Conservation (phyloP, 768 basidiomycete species). For the Agaricus bisporus region DNA sequence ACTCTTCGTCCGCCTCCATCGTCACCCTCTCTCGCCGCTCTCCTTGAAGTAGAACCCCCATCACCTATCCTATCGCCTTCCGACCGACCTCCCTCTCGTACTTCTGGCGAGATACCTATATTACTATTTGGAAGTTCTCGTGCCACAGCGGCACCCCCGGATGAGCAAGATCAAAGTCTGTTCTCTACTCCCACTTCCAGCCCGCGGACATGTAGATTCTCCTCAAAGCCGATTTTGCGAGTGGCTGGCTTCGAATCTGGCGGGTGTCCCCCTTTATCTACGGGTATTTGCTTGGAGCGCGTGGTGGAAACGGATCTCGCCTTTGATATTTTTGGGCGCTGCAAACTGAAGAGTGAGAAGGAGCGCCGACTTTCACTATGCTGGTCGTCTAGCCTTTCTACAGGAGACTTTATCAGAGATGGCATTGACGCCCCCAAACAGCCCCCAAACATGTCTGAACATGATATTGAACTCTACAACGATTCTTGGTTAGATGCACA, state of each 20-base stretch:
- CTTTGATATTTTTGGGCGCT: neutral
- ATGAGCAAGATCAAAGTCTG: neutral
- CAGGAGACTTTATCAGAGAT: neutral
- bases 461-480: neutral
- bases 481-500: constrained; percentile 5
- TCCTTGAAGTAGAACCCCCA: constrained; percentile 33
- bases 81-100: constrained; percentile 27
- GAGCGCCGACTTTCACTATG: neutral
- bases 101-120: constrained; percentile 49
- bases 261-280: neutral
- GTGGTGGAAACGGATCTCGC: neutral
- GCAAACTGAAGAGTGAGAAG: neutral
- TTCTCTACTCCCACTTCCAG: neutral
- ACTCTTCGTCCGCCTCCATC: constrained; percentile 27
- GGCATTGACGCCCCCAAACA: neutral
- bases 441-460: neutral
- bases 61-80: constrained; percentile 41
- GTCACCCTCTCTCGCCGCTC: constrained; percentile 33
- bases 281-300: neutral
- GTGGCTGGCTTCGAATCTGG: neutral
- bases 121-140: constrained; percentile 32
- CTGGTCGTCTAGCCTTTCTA: neutral
- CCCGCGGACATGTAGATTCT: constrained; percentile 6
- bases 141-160: constrained; percentile 9
- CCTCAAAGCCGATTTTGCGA: constrained; percentile 5